Evolutionary conservation across 371 early-diverging fungal genomes (phyloP).

Genomic region (Mucor ambiguus): DNA sequence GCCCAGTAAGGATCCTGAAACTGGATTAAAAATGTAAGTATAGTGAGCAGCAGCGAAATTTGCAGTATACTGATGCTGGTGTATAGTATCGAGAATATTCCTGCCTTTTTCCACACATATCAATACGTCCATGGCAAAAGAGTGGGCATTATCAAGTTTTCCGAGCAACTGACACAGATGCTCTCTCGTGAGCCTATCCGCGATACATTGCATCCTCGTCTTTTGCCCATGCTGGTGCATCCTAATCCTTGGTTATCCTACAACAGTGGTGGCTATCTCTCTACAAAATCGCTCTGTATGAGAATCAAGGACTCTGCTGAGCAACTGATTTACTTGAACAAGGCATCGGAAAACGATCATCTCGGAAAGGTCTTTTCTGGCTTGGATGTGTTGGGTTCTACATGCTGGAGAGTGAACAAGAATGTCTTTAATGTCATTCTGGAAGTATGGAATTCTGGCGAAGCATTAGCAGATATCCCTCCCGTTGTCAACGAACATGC

Average conservation of each 20-base stretch:
- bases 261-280: slow-evolving; percentile 91
- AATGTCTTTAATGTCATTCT: slow-evolving; percentile 77
- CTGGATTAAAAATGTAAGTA: slow-evolving; percentile 45
- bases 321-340: slow-evolving; percentile 76
- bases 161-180: slow-evolving; percentile 72
- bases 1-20: slow-evolving; percentile 57
- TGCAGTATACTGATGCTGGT: not conserved
- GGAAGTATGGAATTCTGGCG: slow-evolving; percentile 90
- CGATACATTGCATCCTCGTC: slow-evolving; percentile 72
- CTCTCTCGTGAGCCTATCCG: slow-evolving; percentile 66
- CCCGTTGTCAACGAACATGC: slow-evolving; percentile 39
- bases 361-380: slow-evolving; percentile 73
- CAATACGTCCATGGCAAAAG: slow-evolving; percentile 64
- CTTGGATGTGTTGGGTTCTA: slow-evolving; percentile 90
- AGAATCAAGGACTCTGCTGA: slow-evolving; percentile 78
- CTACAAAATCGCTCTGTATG: slow-evolving; percentile 70
- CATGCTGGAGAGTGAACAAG: slow-evolving; percentile 90
- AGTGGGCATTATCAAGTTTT: slow-evolving; percentile 76
- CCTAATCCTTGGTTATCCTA: slow-evolving; percentile 95
- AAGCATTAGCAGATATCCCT: slow-evolving; percentile 74
- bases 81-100: slow-evolving; percentile 54
- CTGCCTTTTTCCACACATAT: slow-evolving; percentile 86
- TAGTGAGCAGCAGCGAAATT: not conserved
- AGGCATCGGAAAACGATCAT: slow-evolving; percentile 80
- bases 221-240: slow-evolving; percentile 93